A percentile compares a stretch with the other conserved stretches of the same genome.
These are phyloP conservation scores for Scedosporium apiospermum DNA, from an alignment of 2,329 filamentous ascomycete genomes.

Conservation along the genomic window DNA sequence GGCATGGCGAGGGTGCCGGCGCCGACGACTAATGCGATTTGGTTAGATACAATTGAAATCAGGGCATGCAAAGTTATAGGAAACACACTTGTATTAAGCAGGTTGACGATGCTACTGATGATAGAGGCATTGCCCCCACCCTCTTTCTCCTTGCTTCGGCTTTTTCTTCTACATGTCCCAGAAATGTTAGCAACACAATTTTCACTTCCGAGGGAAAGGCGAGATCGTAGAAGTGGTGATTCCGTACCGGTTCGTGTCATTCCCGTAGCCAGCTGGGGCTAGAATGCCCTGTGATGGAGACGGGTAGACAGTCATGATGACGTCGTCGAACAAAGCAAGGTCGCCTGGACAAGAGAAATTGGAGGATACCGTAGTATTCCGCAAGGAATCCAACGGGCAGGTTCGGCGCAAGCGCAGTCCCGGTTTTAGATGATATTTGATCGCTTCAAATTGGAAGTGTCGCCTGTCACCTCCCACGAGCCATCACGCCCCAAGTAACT, in stretches of 20 bases:
- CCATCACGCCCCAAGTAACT: neutral
- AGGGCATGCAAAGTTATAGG: neutral
- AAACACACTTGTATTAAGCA: slow-evolving; percentile 82
- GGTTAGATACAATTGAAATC: slow-evolving; percentile 10
- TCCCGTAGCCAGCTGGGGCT: slow-evolving; percentile 11
- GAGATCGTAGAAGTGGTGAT: neutral
- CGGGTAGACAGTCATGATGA: neutral
- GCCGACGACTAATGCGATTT: slow-evolving; percentile 61
- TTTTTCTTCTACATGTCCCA: neutral
- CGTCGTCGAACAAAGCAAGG: neutral
- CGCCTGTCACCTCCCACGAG: neutral
- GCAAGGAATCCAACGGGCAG: neutral
- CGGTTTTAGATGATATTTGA: neutral
- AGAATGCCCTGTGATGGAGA: neutral
- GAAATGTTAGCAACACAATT: neutral
- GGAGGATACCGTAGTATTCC: neutral
- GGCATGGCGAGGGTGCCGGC: slow-evolving; percentile 93
- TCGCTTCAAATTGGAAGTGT: neutral
- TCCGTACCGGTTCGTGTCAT: slow-evolving; percentile 11
- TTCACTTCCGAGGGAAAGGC: neutral
- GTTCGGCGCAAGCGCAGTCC: neutral
- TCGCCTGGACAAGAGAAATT: neutral
- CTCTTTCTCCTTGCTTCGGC: slow-evolving; percentile 24
- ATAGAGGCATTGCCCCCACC: slow-evolving; percentile 76
- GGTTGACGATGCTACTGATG: slow-evolving; percentile 85